phyloP scores from a whole-genome alignment of 2,329 filamentous ascomycete species.

The Trichothecium sympodiale region DNA sequence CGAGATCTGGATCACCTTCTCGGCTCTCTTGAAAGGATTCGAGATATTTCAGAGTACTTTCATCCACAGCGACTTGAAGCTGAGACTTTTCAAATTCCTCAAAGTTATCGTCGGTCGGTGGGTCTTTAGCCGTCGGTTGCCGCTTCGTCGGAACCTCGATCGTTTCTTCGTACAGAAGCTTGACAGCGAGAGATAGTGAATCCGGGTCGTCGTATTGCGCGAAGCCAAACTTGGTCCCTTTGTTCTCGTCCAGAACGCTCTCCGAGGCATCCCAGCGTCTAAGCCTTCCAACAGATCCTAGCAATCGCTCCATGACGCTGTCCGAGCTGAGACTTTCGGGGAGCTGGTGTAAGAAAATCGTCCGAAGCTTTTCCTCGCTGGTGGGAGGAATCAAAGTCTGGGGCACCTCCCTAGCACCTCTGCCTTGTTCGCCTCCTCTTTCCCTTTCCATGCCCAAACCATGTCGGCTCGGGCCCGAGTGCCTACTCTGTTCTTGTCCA shows the following conservation, averaged over 20 bases:
- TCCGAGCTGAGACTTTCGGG: conserved; percentile 69
- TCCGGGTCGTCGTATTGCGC: conserved; percentile 90
- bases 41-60: conserved; percentile 74
- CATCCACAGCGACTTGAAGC: conserved; percentile 67
- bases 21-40: conserved; percentile 64
- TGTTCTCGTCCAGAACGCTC: conserved; percentile 51
- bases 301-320: conserved; percentile 65
- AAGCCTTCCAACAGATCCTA: conserved; percentile 66
- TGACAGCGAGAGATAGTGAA: conserved; percentile 73
- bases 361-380: conserved; percentile 81
- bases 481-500: conserved; percentile 31
- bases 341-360: conserved; percentile 81
- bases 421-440: conserved; percentile 54
- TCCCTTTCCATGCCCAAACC: conserved; percentile 52
- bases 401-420: conserved; percentile 56
- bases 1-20: conserved; percentile 50
- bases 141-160: conserved; percentile 75
- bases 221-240: conserved; percentile 83
- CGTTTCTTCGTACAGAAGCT: conserved; percentile 71
- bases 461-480: conserved; percentile 27
- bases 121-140: conserved; percentile 41
- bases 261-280: conserved; percentile 75
- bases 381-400: conserved; percentile 71
- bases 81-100: conserved; percentile 56
- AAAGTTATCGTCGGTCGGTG: conserved; percentile 31